Percentiles rank a stretch among this genome's conserved stretches.
Evolutionary conservation across 345 rosid species (phyloP).

Genomic region (Brassica carinata): DNA sequence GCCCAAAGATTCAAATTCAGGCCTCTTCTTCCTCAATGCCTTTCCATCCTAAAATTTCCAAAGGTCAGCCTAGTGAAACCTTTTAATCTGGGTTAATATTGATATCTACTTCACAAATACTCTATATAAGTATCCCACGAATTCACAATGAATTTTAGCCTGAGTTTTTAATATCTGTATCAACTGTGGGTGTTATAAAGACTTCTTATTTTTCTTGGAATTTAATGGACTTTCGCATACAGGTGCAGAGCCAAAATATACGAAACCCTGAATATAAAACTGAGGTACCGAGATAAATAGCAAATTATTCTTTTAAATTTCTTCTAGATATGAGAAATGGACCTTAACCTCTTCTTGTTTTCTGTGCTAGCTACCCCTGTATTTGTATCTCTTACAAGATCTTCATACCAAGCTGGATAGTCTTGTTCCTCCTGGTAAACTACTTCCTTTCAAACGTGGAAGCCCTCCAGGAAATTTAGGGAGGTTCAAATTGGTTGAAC

Average conservation of each 20-base stretch:
- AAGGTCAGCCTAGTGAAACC: constrained; percentile 48
- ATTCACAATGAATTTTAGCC: background rate
- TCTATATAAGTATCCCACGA: background rate
- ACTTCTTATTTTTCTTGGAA: background rate
- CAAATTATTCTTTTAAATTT: background rate
- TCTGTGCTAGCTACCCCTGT: constrained; percentile 64
- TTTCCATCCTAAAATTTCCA: constrained; percentile 62
- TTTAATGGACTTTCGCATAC: background rate
- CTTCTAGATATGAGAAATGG: constrained; percentile 1
- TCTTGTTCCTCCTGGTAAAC: constrained; percentile 51
- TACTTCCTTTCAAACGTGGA: constrained; percentile 44
- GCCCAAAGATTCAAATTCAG: constrained; percentile 77
- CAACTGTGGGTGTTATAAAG: background rate
- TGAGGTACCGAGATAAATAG: constrained; percentile 56
- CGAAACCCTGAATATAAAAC: constrained; percentile 68
- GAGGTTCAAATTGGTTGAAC: constrained; percentile 47
- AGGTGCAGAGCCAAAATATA: constrained; percentile 55
- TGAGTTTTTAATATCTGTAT: background rate
- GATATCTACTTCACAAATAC: background rate
- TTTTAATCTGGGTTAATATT: background rate
- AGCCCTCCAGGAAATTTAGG: constrained; percentile 43
- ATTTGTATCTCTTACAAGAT: constrained; percentile 70
- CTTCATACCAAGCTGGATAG: constrained; percentile 68
- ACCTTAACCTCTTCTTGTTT: constrained; percentile 28
- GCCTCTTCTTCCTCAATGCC: constrained; percentile 64